Percentiles rank a stretch among this genome's conserved stretches.
phyloP scores from a whole-genome alignment of 345 rosid genomes.

The Eucalyptus decipiens region DNA sequence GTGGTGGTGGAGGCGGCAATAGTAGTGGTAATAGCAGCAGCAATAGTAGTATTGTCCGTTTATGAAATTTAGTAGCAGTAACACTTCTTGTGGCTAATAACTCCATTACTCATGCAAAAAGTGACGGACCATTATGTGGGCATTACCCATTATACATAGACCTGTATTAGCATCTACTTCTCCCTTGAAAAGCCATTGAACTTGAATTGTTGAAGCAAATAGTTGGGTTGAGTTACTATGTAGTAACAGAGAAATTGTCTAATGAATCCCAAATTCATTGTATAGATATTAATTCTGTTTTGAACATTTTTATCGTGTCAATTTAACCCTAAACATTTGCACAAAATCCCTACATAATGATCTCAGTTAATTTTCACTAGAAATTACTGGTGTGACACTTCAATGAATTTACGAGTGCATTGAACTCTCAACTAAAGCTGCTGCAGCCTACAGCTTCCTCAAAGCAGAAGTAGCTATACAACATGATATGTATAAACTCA shows the following conservation, averaged over 20 bases:
- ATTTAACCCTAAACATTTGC: neutral
- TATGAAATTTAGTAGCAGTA: no score
- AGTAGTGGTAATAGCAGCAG: no score
- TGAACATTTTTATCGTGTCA: neutral
- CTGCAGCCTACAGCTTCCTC: neutral
- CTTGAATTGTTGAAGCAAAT: neutral
- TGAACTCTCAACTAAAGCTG: neutral
- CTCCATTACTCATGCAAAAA: no score
- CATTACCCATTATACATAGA: no score
- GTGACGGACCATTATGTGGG: no score
- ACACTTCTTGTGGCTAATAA: no score
- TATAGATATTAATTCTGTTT: neutral
- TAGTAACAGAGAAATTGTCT: neutral
- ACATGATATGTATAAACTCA: neutral
- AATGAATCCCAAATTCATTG: neutral
- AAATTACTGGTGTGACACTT: neutral
- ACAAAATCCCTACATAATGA: neutral
- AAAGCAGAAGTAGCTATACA: neutral
- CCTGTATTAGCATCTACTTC: neutral
- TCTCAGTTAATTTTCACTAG: rapidly evolving
- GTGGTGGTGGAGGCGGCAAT: no score
- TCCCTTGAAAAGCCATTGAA: neutral
- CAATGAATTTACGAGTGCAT: neutral
- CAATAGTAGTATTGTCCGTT: no score
- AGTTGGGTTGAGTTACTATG: neutral